Conservation (phyloP, 257 asterid species). For the Plantago elongata region DNA sequence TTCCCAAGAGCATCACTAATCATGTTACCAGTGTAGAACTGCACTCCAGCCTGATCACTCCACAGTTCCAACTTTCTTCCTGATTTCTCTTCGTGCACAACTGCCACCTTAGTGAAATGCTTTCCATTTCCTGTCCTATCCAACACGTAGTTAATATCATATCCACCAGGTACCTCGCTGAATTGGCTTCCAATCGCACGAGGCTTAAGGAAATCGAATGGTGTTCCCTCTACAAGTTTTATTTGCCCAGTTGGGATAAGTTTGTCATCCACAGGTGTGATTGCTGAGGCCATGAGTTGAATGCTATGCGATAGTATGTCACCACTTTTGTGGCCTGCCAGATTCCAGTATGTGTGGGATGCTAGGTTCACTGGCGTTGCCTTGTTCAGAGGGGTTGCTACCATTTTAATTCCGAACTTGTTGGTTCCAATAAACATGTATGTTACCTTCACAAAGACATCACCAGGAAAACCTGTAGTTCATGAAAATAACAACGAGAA, state of each 20-base stretch:
- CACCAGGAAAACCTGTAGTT: conserved; percentile 69
- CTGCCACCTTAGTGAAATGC: conserved; percentile 47
- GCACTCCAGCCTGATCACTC: conserved; percentile 75
- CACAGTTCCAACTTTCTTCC: conserved; percentile 84
- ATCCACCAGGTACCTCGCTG: conserved; percentile 39
- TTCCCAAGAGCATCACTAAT: conserved; percentile 45
- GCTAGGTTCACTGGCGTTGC: conserved; percentile 79
- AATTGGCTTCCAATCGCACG: conserved; percentile 43
- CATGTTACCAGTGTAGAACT: conserved; percentile 70
- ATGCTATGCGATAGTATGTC: conserved; percentile 51
- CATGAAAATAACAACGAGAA: not conserved
- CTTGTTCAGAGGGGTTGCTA: conserved; percentile 47
- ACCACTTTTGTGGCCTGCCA: conserved; percentile 69
- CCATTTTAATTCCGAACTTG: conserved; percentile 52
- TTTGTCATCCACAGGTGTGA: conserved; percentile 54
- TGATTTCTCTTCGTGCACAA: conserved; percentile 37
- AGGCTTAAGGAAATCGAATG: conserved; percentile 54
- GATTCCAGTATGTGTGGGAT: conserved; percentile 85
- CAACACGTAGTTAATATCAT: conserved; percentile 72
- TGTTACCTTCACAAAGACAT: conserved; percentile 47
- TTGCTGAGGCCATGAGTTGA: conserved; percentile 45
- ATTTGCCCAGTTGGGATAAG: conserved; percentile 79
- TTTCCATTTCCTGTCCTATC: conserved; percentile 22
- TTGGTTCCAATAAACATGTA: conserved; percentile 44
- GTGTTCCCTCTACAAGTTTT: conserved; percentile 40